Base-by-base conservation (phyloP, 73 alveolate genomes). In the Stentor coeruleus region DNA sequence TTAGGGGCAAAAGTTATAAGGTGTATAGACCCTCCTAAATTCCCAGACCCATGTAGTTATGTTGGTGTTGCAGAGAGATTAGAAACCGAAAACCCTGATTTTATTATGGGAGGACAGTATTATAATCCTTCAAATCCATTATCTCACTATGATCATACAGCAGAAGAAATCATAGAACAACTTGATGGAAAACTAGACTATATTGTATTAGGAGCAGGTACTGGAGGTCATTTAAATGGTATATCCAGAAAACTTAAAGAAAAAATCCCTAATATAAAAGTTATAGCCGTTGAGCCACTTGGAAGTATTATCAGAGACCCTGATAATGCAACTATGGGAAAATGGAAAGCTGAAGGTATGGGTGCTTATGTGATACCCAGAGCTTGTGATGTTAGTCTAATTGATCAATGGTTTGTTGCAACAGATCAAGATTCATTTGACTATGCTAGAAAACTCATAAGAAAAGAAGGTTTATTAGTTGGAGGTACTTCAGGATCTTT, bases 211-310 rank as follows among this genome's bases (percentile, higher is more conserved):
- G 92, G 98, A 1, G 87, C 98, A 74, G 99, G 99, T 33, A 97
- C 99, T 40, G 99, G 99, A 41, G 99, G 99, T 6, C 92, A 98
- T n/a, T 83, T 95, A 39, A 84, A 99, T 2, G 99, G 99, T 6
- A 89, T 91, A 28, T 98, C 97, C 36, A 95, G 96, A 89, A 94
- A 92, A 83, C 90, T 97, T 81, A 96, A 95, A 89, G 99, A 97
- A 83, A 84, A 84, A 72, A 81, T 84, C 74, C 97, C 93, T 33
- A 79, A 88, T 58, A 83, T 95, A 84, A 90, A 94, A 89, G 82
- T 97, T 59, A 90, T 95, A 35, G 99, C 96, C 35, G 96, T 97
- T 20, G 99, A 97, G 83, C 99, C 99, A 35, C 75, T 85, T 49
- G 99, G 98, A 35, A 92, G 98, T 3, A 93, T 92, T 73, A 84